These are phyloP conservation scores for Phoenix dactylifera DNA, from an alignment of 176 grass and related monocot species.

Conservation along the genomic window DNA sequence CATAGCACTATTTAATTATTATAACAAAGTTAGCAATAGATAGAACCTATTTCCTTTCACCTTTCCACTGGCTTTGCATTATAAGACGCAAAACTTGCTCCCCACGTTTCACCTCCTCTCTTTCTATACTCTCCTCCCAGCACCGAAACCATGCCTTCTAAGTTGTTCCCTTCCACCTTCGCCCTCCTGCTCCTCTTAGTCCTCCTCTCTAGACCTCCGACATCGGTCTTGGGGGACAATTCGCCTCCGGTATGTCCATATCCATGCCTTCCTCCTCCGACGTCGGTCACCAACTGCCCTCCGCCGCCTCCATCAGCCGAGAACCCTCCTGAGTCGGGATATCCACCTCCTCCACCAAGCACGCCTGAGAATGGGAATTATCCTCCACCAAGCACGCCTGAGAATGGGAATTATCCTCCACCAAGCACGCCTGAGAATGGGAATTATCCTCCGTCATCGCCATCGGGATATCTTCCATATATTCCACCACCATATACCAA, in stretches of 20 bases:
- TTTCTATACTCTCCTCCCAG: neutral
- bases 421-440: conserved; percentile 27
- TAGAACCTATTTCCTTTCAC: neutral
- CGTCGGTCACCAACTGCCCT: conserved; percentile 26
- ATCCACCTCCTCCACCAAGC: conserved; percentile 3
- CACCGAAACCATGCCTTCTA: no score
- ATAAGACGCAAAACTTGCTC: neutral
- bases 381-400: conserved; percentile 28
- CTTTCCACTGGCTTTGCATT: neutral
- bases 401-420: conserved; percentile 49
- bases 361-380: conserved; percentile 39
- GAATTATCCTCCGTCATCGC: conserved; percentile 26
- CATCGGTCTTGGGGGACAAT: conserved; percentile 3
- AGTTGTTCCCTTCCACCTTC: neutral
- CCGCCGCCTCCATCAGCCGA: conserved; percentile 23
- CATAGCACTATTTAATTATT: no score
- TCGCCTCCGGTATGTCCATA: conserved; percentile 52
- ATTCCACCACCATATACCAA: conserved; percentile 27
- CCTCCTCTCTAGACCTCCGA: neutral
- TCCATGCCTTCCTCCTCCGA: conserved; percentile 50
- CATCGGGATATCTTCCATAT: conserved; percentile 27
- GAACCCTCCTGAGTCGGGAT: conserved; percentile 10
- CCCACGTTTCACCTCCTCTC: neutral
- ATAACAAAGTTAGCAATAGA: no score
- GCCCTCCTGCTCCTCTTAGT: conserved; percentile 19